Base-by-base conservation (phyloP, 768 basidiomycete genomes). In the Trametes gibbosa region DNA sequence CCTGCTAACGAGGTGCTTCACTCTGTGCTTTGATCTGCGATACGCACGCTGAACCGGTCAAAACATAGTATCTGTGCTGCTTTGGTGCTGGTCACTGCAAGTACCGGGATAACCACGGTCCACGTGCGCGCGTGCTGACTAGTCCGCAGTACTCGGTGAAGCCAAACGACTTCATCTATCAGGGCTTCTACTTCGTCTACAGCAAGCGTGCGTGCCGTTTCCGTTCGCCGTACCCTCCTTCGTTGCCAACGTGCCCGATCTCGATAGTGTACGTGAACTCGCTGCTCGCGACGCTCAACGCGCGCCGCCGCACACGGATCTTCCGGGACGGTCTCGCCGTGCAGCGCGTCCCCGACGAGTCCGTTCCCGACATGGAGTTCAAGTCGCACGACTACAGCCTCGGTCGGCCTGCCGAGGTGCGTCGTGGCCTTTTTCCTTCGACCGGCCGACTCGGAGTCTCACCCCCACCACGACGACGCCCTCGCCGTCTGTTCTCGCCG, bases 151-250 rank as follows among this genome's bases (percentile, higher is more conserved):
- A 53, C 53, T 51, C 59, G 0, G 23, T 35, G n/a, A 35, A 43
- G 43, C 58, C 61, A 5, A 17, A 50, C 27, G 54, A 55, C 53
- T 65, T 63, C 45, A 40, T 63, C 47, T 65, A 63, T 46, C 61
- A 60, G 21, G 58, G 56, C 5, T 65, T 63, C 50, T 65, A 63
- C 56, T 65, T 65, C 50, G 51, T 60, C 9, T 56, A 61, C 21
- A 63, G 64, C 53, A 65, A 65, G 27, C 52, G 64, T 65, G 23
- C 21, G 64, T 54, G 7, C 23, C 29, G 19, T 27, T 17, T 21
- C n/a, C 16, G n/a, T n/a, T n/a, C n/a, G n/a, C n/a, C n/a, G n/a
- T n/a, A n/a, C n/a, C n/a, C n/a, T n/a, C n/a, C n/a, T n/a, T n/a
- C n/a, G n/a, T n/a, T n/a, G n/a, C n/a, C n/a, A n/a, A n/a, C n/a